Base-by-base conservation (phyloP, 2,329 filamentous ascomycete genomes). In the Trichoderma atroviride region DNA sequence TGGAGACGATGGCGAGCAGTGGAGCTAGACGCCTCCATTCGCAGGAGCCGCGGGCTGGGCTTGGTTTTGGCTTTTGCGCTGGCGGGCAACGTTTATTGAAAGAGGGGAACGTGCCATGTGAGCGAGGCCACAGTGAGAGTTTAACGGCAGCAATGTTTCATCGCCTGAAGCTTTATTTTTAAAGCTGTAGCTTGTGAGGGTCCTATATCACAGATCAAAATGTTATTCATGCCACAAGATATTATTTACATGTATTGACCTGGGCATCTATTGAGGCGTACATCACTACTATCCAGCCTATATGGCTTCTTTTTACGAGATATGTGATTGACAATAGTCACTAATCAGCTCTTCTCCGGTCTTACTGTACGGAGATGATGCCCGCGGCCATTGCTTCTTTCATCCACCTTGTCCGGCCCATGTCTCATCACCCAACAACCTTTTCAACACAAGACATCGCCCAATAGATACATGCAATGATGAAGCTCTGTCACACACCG, bases 21-120 rank as follows among this genome's bases (percentile, higher is more conserved):
- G 43, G 47, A 50, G 29, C 29, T 27, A 52, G n/a, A 50, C 53
- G 63, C 55, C 63, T 66, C 53, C 63, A 66, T 58, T 66, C 40
- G 63, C 53, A 31, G 40, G 40, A 58, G n/a, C 31, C 24, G 14
- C 2, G n/a, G n/a, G 53, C n/a, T 58, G 19, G 29, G 22, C 50
- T 58, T 37, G 47, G 22, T 47, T 53, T 63, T 5, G 31, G 31
- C 55, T n/a, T 27, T 61, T 19, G 47, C 5, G 5, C 22, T 35
- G 47, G 47, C 60, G 24, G 40, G 58, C 47, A 22, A 50, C 47
- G 37, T 40, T 27, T 59, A 7, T 27, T 40, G 14, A 27, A 13
- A 50, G 47, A 47, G 24, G 37, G 57, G 29, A 35, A 24, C 40
- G 29, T 19, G 35, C 47, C 47, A n/a, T 24, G 60, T 37, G 47